phyloP scores from a whole-genome alignment of 106 monocot species.

The Phalaenopsis equestris region DNA sequence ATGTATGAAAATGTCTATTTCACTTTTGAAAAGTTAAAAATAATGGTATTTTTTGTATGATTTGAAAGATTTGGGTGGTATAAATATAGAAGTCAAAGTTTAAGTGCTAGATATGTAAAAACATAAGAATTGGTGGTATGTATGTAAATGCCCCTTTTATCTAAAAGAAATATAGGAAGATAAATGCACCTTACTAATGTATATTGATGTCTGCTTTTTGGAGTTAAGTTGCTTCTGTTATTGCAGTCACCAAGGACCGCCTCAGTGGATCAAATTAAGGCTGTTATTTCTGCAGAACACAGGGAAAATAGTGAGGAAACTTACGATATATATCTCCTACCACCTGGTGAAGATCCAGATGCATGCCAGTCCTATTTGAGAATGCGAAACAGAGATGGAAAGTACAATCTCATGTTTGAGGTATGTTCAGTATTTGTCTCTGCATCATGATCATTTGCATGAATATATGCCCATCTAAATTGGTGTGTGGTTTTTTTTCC shows the following conservation, averaged over 20 bases:
- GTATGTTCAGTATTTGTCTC: constrained; percentile 27
- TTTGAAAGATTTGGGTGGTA: too few species aligned
- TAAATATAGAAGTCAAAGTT: too few species aligned
- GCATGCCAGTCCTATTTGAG: constrained; percentile 95
- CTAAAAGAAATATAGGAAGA: neutral
- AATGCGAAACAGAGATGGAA: constrained; percentile 97
- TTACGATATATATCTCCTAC: constrained; percentile 92
- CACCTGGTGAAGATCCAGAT: constrained; percentile 98
- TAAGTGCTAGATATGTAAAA: too few species aligned
- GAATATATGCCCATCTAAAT: neutral
- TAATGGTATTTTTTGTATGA: too few species aligned
- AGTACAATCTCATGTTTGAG: constrained; percentile 99
- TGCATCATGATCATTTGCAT: neutral
- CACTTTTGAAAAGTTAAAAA: too few species aligned
- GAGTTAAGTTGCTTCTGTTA: constrained; percentile 27
- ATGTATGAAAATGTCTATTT: too few species aligned
- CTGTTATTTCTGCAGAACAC: constrained; percentile 57
- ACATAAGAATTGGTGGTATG: too few species aligned
- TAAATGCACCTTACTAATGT: constrained; percentile 7
- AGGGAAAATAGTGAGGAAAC: constrained; percentile 79
- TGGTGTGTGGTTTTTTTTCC: neutral
- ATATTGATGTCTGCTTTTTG: constrained; percentile 7
- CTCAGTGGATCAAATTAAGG: constrained; percentile 67
- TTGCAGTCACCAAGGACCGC: constrained; percentile 63
- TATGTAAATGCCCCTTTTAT: too few species aligned